These are phyloP conservation scores for Coemansia sp. DNA, from an alignment of 192 early-diverging fungal species.

Conservation along the genomic window DNA sequence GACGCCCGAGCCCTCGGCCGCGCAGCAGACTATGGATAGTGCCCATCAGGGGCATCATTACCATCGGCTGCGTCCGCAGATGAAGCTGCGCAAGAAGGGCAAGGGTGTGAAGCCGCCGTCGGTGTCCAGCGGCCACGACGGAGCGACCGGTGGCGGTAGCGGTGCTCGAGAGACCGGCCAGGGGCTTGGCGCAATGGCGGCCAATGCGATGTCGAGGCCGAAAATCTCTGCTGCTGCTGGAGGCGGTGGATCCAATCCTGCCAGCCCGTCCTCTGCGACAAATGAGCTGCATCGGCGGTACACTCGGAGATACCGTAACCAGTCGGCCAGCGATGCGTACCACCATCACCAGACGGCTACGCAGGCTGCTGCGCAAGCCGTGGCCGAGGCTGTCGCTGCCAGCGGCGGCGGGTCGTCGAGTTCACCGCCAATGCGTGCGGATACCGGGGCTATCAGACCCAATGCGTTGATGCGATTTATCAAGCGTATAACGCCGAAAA, in stretches of 20 bases:
- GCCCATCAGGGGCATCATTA: background rate
- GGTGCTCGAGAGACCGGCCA: background rate
- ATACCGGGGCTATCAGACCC: slow-evolving; percentile 23
- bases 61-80: background rate
- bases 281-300: slow-evolving; percentile 5
- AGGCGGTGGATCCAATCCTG: background rate
- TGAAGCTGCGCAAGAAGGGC: slow-evolving; percentile 4
- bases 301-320: slow-evolving; percentile 19
- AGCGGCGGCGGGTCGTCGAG: background rate
- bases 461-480: slow-evolving; percentile 48
- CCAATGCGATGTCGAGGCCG: background rate
- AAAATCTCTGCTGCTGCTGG: background rate
- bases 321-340: slow-evolving; percentile 34
- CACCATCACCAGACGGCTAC: slow-evolving; percentile 1
- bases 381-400: slow-evolving; percentile 9
- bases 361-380: slow-evolving; percentile 14
- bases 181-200: background rate
- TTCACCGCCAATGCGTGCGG: background rate
- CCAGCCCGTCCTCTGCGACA: background rate
- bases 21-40: slow-evolving; percentile 2
- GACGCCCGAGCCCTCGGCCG: background rate
- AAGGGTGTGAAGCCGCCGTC: background rate
- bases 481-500: slow-evolving; percentile 41
- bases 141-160: background rate
- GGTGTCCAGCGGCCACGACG: background rate